Percentiles rank a stretch among this genome's conserved stretches.
phyloP scores from a whole-genome alignment of 805 yeast genomes.

The Hanseniaspora valbyensis region DNA sequence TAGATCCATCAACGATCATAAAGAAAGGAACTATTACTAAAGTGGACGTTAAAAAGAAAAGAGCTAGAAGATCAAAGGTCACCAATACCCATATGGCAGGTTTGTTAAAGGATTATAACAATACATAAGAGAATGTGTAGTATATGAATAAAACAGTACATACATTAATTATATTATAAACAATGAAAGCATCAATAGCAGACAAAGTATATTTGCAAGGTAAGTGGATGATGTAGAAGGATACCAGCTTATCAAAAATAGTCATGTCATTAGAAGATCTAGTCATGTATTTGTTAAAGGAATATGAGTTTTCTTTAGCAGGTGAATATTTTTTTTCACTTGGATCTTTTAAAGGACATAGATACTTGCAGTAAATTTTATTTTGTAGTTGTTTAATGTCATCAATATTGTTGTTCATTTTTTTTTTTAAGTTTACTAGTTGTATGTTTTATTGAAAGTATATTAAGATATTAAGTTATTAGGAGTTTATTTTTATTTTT shows the following conservation, averaged over 20 bases:
- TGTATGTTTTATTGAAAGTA: not conserved
- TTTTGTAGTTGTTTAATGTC: slow-evolving; percentile 4
- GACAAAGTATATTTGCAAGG: slow-evolving; percentile 9
- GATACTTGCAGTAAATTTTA: slow-evolving; percentile 9
- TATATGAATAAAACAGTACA: not conserved
- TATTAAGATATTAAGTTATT: not conserved
- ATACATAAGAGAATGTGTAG: slow-evolving; percentile 4
- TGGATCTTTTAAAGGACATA: slow-evolving; percentile 5
- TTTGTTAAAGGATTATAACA: slow-evolving; percentile 68
- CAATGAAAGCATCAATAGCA: not conserved
- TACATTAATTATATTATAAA: not conserved
- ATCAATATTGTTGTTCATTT: not conserved
- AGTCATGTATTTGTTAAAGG: slow-evolving; percentile 6
- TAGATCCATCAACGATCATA: slow-evolving; percentile 90
- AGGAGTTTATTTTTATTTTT: not conserved
- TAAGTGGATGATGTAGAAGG: slow-evolving; percentile 7
- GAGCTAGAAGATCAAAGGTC: slow-evolving; percentile 83
- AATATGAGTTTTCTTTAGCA: not conserved
- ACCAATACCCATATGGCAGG: slow-evolving; percentile 97
- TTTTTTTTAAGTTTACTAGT: not conserved
- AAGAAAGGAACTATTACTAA: slow-evolving; percentile 44
- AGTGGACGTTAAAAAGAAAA: slow-evolving; percentile 70
- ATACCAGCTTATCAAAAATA: not conserved
- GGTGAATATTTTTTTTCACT: not conserved
- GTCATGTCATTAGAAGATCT: not conserved